Evolutionary conservation across 2,329 filamentous ascomycete species (phyloP).

Genomic region (Pleomassaria siparia): DNA sequence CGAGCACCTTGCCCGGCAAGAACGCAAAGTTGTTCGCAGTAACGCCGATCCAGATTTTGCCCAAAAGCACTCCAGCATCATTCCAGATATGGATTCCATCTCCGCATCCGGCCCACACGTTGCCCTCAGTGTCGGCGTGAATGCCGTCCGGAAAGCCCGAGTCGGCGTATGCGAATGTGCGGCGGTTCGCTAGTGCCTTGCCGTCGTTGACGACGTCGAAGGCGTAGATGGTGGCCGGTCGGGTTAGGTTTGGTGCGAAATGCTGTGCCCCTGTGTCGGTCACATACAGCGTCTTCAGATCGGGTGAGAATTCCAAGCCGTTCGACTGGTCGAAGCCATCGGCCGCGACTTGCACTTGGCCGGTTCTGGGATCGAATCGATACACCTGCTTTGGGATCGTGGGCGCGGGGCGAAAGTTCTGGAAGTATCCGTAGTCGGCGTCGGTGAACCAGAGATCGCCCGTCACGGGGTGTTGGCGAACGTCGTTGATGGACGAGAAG

Average conservation of each 20-base stretch:
- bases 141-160: slow-evolving; percentile 62
- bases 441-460: slow-evolving; percentile 56
- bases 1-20: slow-evolving; percentile 27
- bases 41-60: slow-evolving; percentile 59
- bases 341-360: slow-evolving; percentile 45
- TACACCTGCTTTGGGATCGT: slow-evolving; percentile 43
- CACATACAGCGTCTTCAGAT: slow-evolving; percentile 49
- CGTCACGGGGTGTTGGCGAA: slow-evolving; percentile 44
- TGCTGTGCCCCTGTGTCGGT: slow-evolving; percentile 50
- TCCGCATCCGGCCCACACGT: slow-evolving; percentile 58
- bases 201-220: slow-evolving; percentile 44
- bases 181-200: slow-evolving; percentile 38
- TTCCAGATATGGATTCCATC: slow-evolving; percentile 60
- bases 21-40: slow-evolving; percentile 41
- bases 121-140: slow-evolving; percentile 56
- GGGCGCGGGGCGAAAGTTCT: slow-evolving; percentile 33
- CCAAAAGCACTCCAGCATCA: slow-evolving; percentile 52
- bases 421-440: slow-evolving; percentile 39
- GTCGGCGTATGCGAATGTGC: slow-evolving; percentile 59
- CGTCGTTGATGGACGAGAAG: slow-evolving; percentile 49
- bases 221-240: slow-evolving; percentile 47
- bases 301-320: slow-evolving; percentile 49
- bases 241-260: slow-evolving; percentile 36
- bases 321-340: slow-evolving; percentile 48
- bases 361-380: slow-evolving; percentile 46